Conservation (phyloP, 306 rosid species). For the Citrullus mucosospermus region DNA sequence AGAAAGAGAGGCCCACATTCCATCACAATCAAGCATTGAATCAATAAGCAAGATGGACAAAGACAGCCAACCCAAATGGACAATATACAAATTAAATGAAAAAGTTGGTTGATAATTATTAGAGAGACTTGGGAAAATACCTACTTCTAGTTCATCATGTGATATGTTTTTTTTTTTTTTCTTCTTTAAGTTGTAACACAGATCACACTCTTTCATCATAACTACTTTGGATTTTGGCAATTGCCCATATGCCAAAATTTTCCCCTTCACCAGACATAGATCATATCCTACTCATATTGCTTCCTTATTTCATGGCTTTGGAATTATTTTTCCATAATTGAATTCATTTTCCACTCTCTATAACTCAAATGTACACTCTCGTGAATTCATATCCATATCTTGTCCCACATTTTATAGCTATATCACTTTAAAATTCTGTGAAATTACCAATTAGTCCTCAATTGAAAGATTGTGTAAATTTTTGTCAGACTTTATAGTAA, state of each 20-base stretch:
- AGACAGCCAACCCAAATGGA: constrained; percentile 7
- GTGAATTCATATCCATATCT: background rate
- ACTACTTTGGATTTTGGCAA: background rate
- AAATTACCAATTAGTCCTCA: background rate
- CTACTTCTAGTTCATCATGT: constrained; percentile 2
- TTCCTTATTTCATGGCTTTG: background rate
- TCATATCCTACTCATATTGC: background rate
- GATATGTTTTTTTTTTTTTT: background rate
- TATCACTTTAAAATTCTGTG: background rate
- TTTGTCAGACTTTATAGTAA: background rate
- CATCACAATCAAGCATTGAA: constrained; percentile 15
- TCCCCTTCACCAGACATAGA: background rate
- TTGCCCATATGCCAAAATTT: constrained; percentile 2
- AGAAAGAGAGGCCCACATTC: constrained; percentile 8
- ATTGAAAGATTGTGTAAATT: too few relatives aligned
- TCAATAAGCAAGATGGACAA: constrained; percentile 1
- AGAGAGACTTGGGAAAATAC: background rate
- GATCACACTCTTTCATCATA: background rate
- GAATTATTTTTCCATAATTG: constrained; percentile 1
- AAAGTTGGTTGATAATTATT: constrained; percentile 15
- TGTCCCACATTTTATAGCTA: background rate
- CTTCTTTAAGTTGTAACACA: background rate
- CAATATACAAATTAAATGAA: background rate
- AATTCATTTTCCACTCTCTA: background rate
- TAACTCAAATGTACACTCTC: background rate